Evolutionary conservation across 352 stramenopile species (phyloP).

Genomic region (Pythium oligandrum): DNA sequence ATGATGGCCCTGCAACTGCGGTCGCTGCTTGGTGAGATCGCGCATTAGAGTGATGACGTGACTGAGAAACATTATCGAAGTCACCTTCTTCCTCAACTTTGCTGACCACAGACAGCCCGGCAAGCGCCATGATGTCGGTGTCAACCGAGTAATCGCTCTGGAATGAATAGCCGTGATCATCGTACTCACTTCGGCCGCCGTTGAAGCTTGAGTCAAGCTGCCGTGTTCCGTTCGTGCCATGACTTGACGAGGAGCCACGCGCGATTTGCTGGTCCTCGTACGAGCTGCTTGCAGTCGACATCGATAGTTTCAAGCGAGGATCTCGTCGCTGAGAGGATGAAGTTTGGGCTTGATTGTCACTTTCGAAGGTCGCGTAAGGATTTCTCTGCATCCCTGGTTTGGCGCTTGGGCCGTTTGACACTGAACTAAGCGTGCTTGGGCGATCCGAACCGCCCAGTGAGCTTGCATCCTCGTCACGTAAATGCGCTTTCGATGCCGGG

Average conservation of each 20-base stretch:
- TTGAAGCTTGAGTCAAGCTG: conserved; percentile 1
- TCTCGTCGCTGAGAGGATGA: no score
- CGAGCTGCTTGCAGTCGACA: no score
- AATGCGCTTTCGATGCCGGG: no score
- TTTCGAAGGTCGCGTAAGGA: no score
- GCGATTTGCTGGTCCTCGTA: background rate
- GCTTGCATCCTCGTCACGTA: no score
- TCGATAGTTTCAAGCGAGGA: no score
- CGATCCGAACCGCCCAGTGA: no score
- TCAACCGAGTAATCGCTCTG: conserved; percentile 4
- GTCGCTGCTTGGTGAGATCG: background rate
- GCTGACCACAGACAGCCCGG: conserved; percentile 1
- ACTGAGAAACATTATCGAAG: background rate
- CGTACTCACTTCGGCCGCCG: conserved; percentile 5
- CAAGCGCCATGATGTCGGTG: conserved; percentile 1
- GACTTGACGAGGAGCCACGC: background rate
- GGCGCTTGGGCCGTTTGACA: no score
- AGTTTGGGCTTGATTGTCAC: no score
- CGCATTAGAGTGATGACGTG: background rate
- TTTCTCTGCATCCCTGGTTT: no score
- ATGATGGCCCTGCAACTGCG: conserved; percentile 1
- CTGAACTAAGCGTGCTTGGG: no score
- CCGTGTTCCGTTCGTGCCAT: no score
- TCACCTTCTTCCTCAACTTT: background rate
- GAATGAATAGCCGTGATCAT: background rate